Base-by-base conservation (phyloP, 2,329 filamentous ascomycete species). In the Hypomyces rosellus region DNA sequence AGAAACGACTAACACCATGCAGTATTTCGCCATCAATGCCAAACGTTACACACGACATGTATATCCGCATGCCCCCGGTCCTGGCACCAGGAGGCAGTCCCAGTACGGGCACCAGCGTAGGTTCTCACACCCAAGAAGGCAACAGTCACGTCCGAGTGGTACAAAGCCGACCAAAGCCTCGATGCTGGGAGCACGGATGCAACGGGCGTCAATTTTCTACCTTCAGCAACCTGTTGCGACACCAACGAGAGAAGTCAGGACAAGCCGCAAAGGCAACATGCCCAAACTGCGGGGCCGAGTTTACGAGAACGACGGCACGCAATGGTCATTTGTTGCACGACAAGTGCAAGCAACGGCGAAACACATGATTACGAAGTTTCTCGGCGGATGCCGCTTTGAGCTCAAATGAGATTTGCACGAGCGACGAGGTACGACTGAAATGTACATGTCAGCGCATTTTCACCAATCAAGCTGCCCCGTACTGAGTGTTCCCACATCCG, bases 171-270 rank as follows among this genome's bases (percentile, higher is more conserved):
- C 89, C 89, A n/a, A 95, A 95, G 71, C 90, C 91, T 42, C 89
- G 95, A 65, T 96, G 92, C 69, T 97, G 89, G 88, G 92, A 96
- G 54, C 92, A 97, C 63, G 92, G 91, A 11, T 97, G 92, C 74
- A 96, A 96, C 62, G 92, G 92, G 16, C 84, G 91, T 30, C 88
- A 95, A 63, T 97, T 97, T 64, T 95, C 89, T 15, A 96, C 92
- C 3, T 96, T 96, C 65, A 96, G 90, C 78, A 96, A 96, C 65
- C 79, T 96, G 3, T 75, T 96, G 36, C 80, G 92, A 55, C 92
- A 97, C 66, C 91, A 96, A 69, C 82, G 92, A 40, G 92, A 97
- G 69, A 96, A 96, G 68, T 95, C 89, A 0, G 92, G 92, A 22
- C 90, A 91, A 47, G 89, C 91, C 11, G 77, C 87, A 30, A 96